Base-by-base conservation (phyloP, 2,329 filamentous ascomycete genomes). In the Teratosphaeria zuluensis region DNA sequence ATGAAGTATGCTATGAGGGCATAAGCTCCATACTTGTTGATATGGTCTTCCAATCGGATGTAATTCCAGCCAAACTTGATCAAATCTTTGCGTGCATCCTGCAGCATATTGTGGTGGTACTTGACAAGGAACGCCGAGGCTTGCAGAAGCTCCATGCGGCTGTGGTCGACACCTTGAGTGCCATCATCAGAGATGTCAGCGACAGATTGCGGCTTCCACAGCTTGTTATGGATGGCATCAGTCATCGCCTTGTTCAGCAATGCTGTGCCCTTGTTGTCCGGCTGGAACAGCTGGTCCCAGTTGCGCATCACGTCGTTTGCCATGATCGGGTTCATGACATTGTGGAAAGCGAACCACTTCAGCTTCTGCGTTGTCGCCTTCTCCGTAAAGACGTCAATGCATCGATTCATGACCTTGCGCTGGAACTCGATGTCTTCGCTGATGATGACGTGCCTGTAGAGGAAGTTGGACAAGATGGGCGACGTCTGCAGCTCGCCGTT, bases 1-100 rank as follows among this genome's bases (percentile, higher is more conserved):
- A 99, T 96, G 76, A 99, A 99, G 74, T 96, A 99, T 2, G 90
- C 91, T 61, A 99, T 95, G 5, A 99, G 85, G 4, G 96, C 92
- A 68, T 99, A 99, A 2, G 94, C 92, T 0, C 92, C 94, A 72
- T 97, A 94, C 74, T 99, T 99, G 78, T 97, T 99, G 77, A 99
- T 96, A 59, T 96, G 89, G 73, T 99, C 94, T 69, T 99, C 95
- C n/a, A 99, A 82, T 28, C 90, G 85, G 68, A 99, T 99, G 70
- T 96, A 97, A 19, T 92, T 96, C 94, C 94, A 99, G 2, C 91
- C 92, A 74, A 97, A 99, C 75, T 96, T 97, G 70, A 99, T 99
- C 62, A 99, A 92, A 64, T 99, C 94, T 74, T 99, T 99, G 42
- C 95, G 86, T 2, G 90, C 87, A 68, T 97, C 94, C 65, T 95